phyloP scores from a whole-genome alignment of 1,139 yeast genomes.

The Pichia sp. region DNA sequence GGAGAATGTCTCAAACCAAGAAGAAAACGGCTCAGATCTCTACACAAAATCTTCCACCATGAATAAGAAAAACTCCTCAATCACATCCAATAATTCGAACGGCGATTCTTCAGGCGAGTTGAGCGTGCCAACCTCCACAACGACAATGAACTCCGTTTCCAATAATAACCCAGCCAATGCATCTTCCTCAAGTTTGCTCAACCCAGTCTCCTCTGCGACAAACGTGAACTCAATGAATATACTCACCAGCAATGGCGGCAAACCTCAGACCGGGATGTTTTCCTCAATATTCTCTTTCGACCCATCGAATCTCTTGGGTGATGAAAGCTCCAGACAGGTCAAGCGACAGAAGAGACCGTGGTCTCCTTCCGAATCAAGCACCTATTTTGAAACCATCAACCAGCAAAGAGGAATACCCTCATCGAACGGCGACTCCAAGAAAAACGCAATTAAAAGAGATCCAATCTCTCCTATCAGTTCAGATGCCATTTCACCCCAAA shows the following conservation, averaged over 20 bases:
- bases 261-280: constrained; percentile 12
- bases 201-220: constrained; percentile 2
- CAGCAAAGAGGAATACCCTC: constrained; percentile 23
- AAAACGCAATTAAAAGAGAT: constrained; percentile 23
- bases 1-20: constrained; percentile 43
- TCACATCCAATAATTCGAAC: constrained; percentile 34
- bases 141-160: constrained; percentile 10
- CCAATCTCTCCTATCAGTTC: constrained; percentile 32
- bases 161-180: neutral
- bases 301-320: constrained; percentile 17
- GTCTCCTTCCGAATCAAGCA: constrained; percentile 28
- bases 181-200: neutral
- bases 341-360: constrained; percentile 39
- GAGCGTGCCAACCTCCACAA: constrained; percentile 23
- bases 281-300: constrained; percentile 16
- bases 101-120: constrained; percentile 60
- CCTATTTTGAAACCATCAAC: constrained; percentile 26
- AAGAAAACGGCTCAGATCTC: neutral
- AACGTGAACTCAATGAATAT: constrained; percentile 9
- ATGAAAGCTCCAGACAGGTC: constrained; percentile 23
- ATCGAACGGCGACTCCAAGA: neutral
- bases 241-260: constrained; percentile 2
- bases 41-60: neutral
- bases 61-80: constrained; percentile 1
- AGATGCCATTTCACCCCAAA: constrained; percentile 30